Base-by-base conservation (phyloP, 148 eudicot species). In the Pouteria glomerata region DNA sequence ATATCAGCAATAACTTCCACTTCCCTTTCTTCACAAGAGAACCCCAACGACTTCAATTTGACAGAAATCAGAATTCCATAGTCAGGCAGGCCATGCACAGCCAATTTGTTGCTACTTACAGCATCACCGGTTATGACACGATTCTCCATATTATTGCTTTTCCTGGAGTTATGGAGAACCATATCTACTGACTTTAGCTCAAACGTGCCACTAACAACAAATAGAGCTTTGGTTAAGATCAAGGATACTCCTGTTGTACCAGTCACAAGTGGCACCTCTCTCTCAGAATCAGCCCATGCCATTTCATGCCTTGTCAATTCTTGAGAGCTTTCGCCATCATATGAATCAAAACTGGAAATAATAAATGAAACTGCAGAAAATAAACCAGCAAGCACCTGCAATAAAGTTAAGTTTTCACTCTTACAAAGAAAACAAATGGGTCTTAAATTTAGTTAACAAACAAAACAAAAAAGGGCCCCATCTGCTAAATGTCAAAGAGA, bases 31-130 rank as follows among this genome's bases (percentile, higher is more conserved):
- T 79, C 72, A 61, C 70, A 83, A 59, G 79, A 80, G 60, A 83
- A 34, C 26, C 74, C 81, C 56, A 81, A 24, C 58, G 59, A 57
- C 57, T 63, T 63, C 55, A 78, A 69, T 76, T 85, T 79, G 65
- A 83, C 34, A 69, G 82, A 85, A 60, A 88, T 53, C 83, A 81
- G 60, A 73, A 90, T 75, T 68, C 99, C 99, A 73, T 63, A 62
- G 61, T 61, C 73, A 76, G 80, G 86, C 53, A 81, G 70, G 57
- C 80, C 80, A 55, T 69, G 78, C 79, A 78, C 75, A 60, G 73
- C 75, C 77, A 72, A 65, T 65, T 79, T 86, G 73, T 44, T 81
- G 74, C 73, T 48, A 66, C 66, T 69, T 45, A 48, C 64, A 55
- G 55, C 59, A 68, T 80, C 84, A 68, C 70, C 64, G 13, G 51